These are phyloP conservation scores for Saturnispora mendoncae DNA, from an alignment of 805 yeast genomes.

Conservation along the genomic window DNA sequence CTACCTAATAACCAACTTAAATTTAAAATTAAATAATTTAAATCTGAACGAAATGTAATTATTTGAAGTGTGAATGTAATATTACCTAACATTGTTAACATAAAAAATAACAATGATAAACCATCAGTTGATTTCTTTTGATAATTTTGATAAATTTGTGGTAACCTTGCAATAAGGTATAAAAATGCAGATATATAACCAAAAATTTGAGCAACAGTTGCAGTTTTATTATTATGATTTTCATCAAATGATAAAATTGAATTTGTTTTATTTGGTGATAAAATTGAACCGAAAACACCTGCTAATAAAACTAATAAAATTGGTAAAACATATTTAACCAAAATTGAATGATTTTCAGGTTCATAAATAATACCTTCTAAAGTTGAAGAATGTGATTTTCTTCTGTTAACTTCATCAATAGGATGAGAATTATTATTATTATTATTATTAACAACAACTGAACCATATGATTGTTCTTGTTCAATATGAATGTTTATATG, in stretches of 20 bases:
- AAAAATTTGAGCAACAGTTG: conserved; percentile 59
- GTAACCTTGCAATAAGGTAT: conserved; percentile 64
- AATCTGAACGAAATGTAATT: conserved; percentile 53
- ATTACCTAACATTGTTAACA: conserved; percentile 68
- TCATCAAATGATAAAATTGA: conserved; percentile 12
- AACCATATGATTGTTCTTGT: too few relatives aligned
- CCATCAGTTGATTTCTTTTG: conserved; percentile 75
- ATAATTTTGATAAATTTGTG: conserved; percentile 80
- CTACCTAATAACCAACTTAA: conserved; percentile 75
- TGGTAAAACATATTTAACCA: conserved; percentile 48
- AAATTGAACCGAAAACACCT: conserved; percentile 51
- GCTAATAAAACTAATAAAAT: conserved; percentile 51
- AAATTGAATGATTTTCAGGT: conserved; percentile 38
- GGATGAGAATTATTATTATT: conserved; percentile 6
- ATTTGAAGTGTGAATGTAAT: conserved; percentile 69
- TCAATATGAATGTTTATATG: conserved; percentile 14
- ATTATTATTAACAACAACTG: too few relatives aligned
- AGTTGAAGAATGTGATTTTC: conserved; percentile 35
- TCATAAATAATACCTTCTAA: conserved; percentile 43
- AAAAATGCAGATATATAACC: conserved; percentile 64
- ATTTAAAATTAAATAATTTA: conserved; percentile 50
- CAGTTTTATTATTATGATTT: conserved; percentile 15
- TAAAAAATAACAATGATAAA: conserved; percentile 70
- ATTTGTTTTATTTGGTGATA: conserved; percentile 31
- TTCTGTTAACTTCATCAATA: conserved; percentile 9